Base-by-base conservation (phyloP, 2,329 filamentous ascomycete genomes). In the Penicillium sp. region DNA sequence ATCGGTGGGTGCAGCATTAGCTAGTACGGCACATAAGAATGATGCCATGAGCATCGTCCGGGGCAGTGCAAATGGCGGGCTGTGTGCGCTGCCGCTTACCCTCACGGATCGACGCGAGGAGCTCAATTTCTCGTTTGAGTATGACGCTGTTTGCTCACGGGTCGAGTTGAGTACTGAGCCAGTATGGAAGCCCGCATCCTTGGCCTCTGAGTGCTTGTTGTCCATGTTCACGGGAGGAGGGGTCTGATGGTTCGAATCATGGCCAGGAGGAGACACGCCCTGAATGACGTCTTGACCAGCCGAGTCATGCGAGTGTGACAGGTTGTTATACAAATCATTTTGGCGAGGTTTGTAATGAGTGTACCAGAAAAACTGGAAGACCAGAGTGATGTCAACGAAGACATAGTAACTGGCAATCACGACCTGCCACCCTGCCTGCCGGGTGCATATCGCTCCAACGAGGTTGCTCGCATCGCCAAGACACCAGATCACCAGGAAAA, bases 351-450 rank as follows among this genome's bases (percentile, higher is more conserved):
- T 78, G 56, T 84, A 66, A 56, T 81, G 75, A 48, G 84, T 83
- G 64, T 88, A 88, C 83, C 85, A 88, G 37, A 86, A 73, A 74
- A 84, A 87, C 71, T 88, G 86, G 35, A 77, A 73, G 8, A 86
- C 83, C 29, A 88, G 73, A 35, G 81, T 78, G 31, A 85, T 71
- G 67, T 88, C 86, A 3, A 88, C 86, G 27, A 81, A 80, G 47
- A 86, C 84, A 66, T 88, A 88, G 71, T 88, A 88, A 23, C 72
- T 75, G 2, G 85, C 86, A 46, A 88, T 79, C 9, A 86, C 79
- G 39, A 87, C 78, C 74, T 88, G 86, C 83, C 86, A 88, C 46
- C 77, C 76, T 21, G 86, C 86, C 67, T 88, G 86, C 23, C 80
- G 75, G 7, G 85, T 86, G 63, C 87, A 81, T 12, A 87, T 59